phyloP scores from a whole-genome alignment of 768 basidiomycete genomes.

The Hypholoma sublateritium region DNA sequence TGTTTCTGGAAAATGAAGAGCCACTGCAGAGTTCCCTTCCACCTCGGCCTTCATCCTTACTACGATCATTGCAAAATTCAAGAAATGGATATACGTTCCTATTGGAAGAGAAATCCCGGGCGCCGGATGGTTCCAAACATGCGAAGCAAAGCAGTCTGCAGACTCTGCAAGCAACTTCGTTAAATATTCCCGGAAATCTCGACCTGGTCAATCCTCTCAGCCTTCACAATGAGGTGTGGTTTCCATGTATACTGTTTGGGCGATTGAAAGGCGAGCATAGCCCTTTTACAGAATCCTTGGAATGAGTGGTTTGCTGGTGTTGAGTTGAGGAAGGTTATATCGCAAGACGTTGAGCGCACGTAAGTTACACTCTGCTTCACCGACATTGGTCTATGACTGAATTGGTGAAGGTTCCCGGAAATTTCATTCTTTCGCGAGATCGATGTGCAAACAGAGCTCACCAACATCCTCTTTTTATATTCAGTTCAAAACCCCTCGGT shows the following conservation, averaged over 20 bases:
- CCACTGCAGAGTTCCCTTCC: conserved; percentile 57
- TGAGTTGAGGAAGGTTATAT: conserved; percentile 85
- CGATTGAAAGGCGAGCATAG: no score
- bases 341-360: conserved; percentile 96
- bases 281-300: conserved; percentile 79
- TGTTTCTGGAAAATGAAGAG: conserved; percentile 67
- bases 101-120: conserved; percentile 69
- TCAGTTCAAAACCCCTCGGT: conserved; percentile 76
- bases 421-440: conserved; percentile 83
- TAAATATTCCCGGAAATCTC: conserved; percentile 42
- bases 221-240: conserved; percentile 65
- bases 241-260: no score
- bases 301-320: conserved; percentile 88
- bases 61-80: conserved; percentile 43
- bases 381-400: background rate
- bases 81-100: conserved; percentile 59
- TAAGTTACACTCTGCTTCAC: conserved; percentile 39
- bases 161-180: conserved; percentile 30
- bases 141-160: conserved; percentile 7
- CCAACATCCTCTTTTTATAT: conserved; percentile 86
- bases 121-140: conserved; percentile 74
- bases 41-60: conserved; percentile 31
- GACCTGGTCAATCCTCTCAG: conserved; percentile 82
- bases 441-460: conserved; percentile 75
- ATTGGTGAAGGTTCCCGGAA: conserved; percentile 85